phyloP scores from a whole-genome alignment of 208 protist genomes.

The Trypanosoma lewisi region DNA sequence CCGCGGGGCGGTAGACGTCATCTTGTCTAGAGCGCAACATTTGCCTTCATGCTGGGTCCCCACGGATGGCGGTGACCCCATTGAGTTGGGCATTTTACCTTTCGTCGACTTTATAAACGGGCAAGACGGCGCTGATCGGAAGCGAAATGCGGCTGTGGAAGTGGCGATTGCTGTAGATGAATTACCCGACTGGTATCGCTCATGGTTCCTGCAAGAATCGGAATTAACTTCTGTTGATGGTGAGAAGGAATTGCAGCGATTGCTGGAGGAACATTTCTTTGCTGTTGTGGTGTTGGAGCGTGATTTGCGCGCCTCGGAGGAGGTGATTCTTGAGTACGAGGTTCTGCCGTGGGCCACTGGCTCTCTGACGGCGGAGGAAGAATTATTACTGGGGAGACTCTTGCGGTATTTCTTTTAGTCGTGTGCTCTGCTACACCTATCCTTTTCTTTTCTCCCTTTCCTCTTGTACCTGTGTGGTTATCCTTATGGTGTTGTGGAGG shows the following conservation, averaged over 20 bases:
- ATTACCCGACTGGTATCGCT: conserved; percentile 65
- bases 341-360: conserved; percentile 42
- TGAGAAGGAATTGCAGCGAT: conserved; percentile 23
- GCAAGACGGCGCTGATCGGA: conserved; percentile 32
- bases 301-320: conserved; percentile 54
- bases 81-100: conserved; percentile 77
- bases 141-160: conserved; percentile 70
- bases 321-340: conserved; percentile 74
- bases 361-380: conserved; percentile 34
- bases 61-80: not conserved
- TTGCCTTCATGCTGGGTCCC: conserved; percentile 70
- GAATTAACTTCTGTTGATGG: conserved; percentile 31
- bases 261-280: conserved; percentile 60
- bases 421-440: not conserved
- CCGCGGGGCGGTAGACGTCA: conserved; percentile 53
- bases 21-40: conserved; percentile 57
- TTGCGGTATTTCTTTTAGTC: conserved; percentile 70
- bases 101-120: conserved; percentile 82
- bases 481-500: not conserved
- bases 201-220: conserved; percentile 35
- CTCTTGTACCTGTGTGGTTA: not conserved
- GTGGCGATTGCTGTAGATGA: conserved; percentile 53
- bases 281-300: conserved; percentile 54
- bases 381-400: conserved; percentile 51
- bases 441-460: conserved; percentile 13